phyloP scores from a whole-genome alignment of 805 yeast genomes.

The Saccharomyces jurei region DNA sequence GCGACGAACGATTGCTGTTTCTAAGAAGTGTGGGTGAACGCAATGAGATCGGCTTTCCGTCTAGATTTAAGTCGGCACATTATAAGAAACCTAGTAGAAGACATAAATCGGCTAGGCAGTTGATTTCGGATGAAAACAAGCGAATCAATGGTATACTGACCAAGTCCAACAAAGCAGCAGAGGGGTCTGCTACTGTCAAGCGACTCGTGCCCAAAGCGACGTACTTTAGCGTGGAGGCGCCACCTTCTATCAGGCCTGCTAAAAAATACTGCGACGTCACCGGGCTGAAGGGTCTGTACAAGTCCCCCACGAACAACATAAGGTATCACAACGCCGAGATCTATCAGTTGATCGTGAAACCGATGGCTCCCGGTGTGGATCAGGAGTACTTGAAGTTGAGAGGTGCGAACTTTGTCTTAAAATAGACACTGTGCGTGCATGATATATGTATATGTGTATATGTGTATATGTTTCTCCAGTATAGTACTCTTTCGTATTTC shows the following conservation, averaged over 20 bases:
- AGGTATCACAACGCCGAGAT: conserved; percentile 80
- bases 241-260: conserved; percentile 75
- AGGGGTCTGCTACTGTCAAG: conserved; percentile 2
- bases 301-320: conserved; percentile 63
- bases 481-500: conserved; percentile 1
- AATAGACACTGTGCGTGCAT: conserved; percentile 27
- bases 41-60: conserved; percentile 25
- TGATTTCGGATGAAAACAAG: conserved; percentile 70
- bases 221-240: conserved; percentile 66
- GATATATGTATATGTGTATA: not conserved
- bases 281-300: conserved; percentile 73
- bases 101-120: conserved; percentile 66
- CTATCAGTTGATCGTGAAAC: conserved; percentile 60
- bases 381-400: conserved; percentile 85
- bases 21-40: conserved; percentile 20
- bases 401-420: conserved; percentile 79
- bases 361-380: conserved; percentile 84
- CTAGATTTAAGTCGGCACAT: conserved; percentile 51
- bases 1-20: conserved; percentile 21
- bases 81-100: conserved; percentile 50
- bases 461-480: not conserved
- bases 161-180: conserved; percentile 4
- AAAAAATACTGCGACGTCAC: conserved; percentile 91
- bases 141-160: conserved; percentile 36
- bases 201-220: conserved; percentile 48